Evolutionary conservation across 306 rosid genomes (phyloP), one percentile per base, ranked within the genome.

Genomic region (Erythrophleum fordii): DNA sequence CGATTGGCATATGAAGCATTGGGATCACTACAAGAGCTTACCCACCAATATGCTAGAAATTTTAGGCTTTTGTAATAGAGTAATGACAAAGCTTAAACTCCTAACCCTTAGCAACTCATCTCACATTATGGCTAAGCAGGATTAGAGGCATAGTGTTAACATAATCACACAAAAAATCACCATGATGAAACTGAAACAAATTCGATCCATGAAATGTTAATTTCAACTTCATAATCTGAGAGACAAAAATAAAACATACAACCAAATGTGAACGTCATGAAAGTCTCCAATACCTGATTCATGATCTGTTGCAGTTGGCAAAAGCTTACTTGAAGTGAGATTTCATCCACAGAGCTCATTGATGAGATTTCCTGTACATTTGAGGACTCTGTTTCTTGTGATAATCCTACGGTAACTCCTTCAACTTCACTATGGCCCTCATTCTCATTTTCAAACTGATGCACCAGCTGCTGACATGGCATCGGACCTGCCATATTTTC

Each of bases 371-470:
- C 97, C 76, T 80, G 92, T 81, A 81, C 73, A 73, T 84, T 84
- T 56, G 93, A 83, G 71, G 94, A 90, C 77, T 90, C 92, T 62
- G 84, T 82, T 73, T 93, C 94, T 46, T 78, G 80, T 49, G 82
- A 85, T 84, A 86, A 73, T 44, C 89, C 92, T 69, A 83, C 16
- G 74, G 86, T 83, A 62, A 80, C 86, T 69, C 89, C 94, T 64
- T 72, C 82, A 80, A 91, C 78, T 88, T 93, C 92, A 80, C 92
- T 87, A 16, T 90, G 92, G 73, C 87, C 89, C 69, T 87, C 97
- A 78, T 80, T 84, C 60, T 91, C 90, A 79, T 81, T 93, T 81
- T 87, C 97, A 81, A 89, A 88, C 70, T 55, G 85, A 76, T 66
- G 85, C 60, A 34, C 81, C 62, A 75, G 86, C 85, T 84, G 83